Conservation (phyloP, 345 rosid genomes). For the Gossypium mustelinum region DNA sequence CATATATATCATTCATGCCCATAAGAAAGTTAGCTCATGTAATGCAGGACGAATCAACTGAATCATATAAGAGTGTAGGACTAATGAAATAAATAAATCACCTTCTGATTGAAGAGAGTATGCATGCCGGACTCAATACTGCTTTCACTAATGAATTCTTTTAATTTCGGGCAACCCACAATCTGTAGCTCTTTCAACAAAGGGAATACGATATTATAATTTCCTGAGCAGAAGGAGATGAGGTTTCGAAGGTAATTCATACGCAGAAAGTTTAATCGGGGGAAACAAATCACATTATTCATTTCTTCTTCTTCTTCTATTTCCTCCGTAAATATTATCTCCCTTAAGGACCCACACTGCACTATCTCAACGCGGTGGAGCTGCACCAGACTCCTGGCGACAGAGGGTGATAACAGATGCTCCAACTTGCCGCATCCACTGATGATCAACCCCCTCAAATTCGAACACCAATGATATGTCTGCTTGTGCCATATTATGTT, state of each 20-base stretch:
- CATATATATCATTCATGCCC: too few relatives aligned
- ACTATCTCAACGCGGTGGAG: background rate
- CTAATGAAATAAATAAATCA: background rate
- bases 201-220: background rate
- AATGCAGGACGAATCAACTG: too few relatives aligned
- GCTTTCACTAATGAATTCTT: background rate
- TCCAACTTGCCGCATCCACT: background rate
- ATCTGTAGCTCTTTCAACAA: background rate
- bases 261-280: background rate
- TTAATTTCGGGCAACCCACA: background rate
- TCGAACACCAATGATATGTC: too few relatives aligned
- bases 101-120: background rate
- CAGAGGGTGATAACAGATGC: background rate
- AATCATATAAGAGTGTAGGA: background rate
- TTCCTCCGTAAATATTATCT: background rate
- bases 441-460: background rate
- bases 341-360: background rate
- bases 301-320: background rate
- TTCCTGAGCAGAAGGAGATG: too few relatives aligned
- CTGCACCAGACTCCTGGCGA: background rate
- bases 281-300: too few relatives aligned
- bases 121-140: background rate
- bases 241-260: rapidly evolving
- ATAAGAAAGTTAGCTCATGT: background rate
- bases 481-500: background rate